Conservation (phyloP, 2,329 filamentous ascomycete genomes). For the Lachnellula suecica region DNA sequence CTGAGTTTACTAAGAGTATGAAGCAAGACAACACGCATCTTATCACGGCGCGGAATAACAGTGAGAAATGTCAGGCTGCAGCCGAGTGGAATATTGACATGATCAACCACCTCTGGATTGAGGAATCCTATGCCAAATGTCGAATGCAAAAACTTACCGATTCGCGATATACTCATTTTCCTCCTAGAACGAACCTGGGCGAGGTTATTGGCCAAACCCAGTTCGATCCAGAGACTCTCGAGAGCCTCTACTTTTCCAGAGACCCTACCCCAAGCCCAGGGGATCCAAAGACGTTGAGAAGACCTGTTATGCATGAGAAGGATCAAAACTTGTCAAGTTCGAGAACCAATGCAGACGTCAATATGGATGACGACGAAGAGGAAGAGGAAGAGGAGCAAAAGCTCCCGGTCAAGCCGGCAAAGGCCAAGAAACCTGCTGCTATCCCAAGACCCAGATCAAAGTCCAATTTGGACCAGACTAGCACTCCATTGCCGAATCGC, state of each 20-base stretch:
- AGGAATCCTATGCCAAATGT: slow-evolving; percentile 94
- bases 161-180: slow-evolving; percentile 81
- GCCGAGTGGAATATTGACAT: slow-evolving; percentile 89
- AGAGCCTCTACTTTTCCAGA: slow-evolving; percentile 62
- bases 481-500: slow-evolving; percentile 53
- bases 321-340: slow-evolving; percentile 31
- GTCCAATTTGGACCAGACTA: slow-evolving; percentile 6
- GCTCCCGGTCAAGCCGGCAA: slow-evolving; percentile 28
- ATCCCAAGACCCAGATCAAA: slow-evolving; percentile 10
- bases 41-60: slow-evolving; percentile 83
- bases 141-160: slow-evolving; percentile 71
- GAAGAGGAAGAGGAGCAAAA: slow-evolving; percentile 14
- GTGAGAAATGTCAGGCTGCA: slow-evolving; percentile 91
- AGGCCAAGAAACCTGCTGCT: slow-evolving; percentile 2
- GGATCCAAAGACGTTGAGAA: slow-evolving; percentile 45
- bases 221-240: slow-evolving; percentile 63
- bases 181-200: slow-evolving; percentile 83
- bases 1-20: slow-evolving; percentile 91
- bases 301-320: slow-evolving; percentile 45
- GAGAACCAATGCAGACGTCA: slow-evolving; percentile 9
- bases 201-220: slow-evolving; percentile 90
- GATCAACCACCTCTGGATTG: slow-evolving; percentile 94
- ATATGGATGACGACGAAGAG: slow-evolving; percentile 12
- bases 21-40: slow-evolving; percentile 94
- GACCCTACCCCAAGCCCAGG: slow-evolving; percentile 41